Evolutionary conservation across 2,329 filamentous ascomycete genomes (phyloP), one percentile per base, ranked within the genome.

Genomic region (Ophiostoma sp.): DNA sequence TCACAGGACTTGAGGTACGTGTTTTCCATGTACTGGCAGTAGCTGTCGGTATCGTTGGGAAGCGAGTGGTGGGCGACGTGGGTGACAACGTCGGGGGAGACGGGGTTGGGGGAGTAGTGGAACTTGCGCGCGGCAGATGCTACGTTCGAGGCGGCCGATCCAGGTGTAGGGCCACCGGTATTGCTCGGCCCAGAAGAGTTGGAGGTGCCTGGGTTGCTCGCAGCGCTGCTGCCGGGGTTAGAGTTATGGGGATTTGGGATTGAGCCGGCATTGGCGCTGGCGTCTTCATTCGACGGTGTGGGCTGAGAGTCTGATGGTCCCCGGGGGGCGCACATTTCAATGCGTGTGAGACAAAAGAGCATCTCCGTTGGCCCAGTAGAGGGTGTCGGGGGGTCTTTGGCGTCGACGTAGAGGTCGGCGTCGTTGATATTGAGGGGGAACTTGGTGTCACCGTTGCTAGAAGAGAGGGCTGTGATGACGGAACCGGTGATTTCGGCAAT

Each of bases 401-500:
- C 84, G 68, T 88, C 81, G 4, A 84, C 74, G 73, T 87, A 83
- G 4, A 89, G 78, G 74, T 89, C 86, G 13, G 84, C 82, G 74
- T 89, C 87, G 76, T 88, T 88, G 74, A 88, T 83, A 73, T 89
- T 89, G 68, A 87, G 81, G 1, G 86, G 87, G 41, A 86, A 78
- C 72, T 81, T 84, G 77, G 85, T 86, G 75, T 87, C 85, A 11
- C 82, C 81, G 11, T 81, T 80, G 48, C 80, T 84, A 0, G 84
- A 76, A 5, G 78, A 85, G 35, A 87, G 79, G 0, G 84, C 85
- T 4, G 85, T 87, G 69, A 87, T 83, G 44, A 83, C 81, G 23
- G 84, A 86, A 67, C 86, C 85, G 3, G 86, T 84, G 77, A 92
- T 85, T 76, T 92, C 90, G 70, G 87, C 84, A 52, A 91, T 85